A percentile compares a stretch with the other conserved stretches of the same genome.
These are phyloP conservation scores for Allantophomopsis cytisporea DNA, from an alignment of 2,329 filamentous ascomycete genomes.

Conservation along the genomic window DNA sequence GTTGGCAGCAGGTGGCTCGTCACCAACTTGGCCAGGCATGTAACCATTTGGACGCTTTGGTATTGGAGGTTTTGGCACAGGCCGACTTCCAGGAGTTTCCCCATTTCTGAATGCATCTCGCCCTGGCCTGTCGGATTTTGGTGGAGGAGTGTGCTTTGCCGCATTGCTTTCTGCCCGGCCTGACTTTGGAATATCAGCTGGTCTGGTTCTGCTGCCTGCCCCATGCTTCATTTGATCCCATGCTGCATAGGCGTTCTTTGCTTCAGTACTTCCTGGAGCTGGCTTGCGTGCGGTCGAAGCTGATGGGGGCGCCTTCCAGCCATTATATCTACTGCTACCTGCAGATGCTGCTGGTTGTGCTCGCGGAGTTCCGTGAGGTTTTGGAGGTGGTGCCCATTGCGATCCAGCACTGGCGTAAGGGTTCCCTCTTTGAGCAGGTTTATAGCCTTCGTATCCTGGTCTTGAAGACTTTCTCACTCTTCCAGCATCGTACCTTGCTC, in stretches of 20 bases:
- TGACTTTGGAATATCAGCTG: conserved; percentile 10
- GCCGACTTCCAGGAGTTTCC: conserved; percentile 1
- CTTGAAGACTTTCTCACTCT: conserved; percentile 5
- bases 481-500: conserved; percentile 17
- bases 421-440: conserved; percentile 14
- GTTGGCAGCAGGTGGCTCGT: conserved; percentile 16
- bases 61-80: neutral
- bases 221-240: conserved; percentile 16
- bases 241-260: conserved; percentile 16
- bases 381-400: conserved; percentile 17
- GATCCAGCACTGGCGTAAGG: conserved; percentile 17
- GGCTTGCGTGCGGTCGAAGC: conserved; percentile 10
- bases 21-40: conserved; percentile 16
- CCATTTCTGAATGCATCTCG: conserved; percentile 10
- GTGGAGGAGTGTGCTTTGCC: conserved; percentile 5
- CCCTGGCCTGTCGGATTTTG: conserved; percentile 7
- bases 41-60: conserved; percentile 13
- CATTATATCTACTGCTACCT: conserved; percentile 16
- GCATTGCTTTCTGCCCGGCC: conserved; percentile 11
- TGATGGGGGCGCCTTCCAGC: conserved; percentile 13
- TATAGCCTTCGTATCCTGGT: conserved; percentile 5
- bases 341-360: conserved; percentile 13
- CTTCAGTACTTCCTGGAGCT: conserved; percentile 15
- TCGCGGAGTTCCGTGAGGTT: conserved; percentile 12
- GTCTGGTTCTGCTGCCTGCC: conserved; percentile 5